Evolutionary conservation across 2,329 filamentous ascomycete species (phyloP).

Genomic region (Alternaria sp.): DNA sequence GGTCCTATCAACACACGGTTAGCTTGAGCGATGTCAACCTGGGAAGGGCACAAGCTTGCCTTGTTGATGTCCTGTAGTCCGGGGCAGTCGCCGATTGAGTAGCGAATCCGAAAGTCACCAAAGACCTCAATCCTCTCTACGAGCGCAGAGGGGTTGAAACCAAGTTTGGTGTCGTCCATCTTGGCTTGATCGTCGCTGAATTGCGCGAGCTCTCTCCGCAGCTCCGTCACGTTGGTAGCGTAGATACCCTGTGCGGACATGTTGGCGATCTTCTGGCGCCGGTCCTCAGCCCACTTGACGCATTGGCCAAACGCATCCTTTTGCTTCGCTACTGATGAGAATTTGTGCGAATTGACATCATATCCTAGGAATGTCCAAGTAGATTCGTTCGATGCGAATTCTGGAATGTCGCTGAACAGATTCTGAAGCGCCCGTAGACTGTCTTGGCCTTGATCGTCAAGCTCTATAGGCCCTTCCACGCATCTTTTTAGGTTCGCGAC

Average conservation of each 20-base stretch:
- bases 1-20: not conserved
- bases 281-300: not conserved
- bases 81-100: not conserved
- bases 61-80: not conserved
- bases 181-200: not conserved
- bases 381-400: not conserved
- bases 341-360: too few relatives aligned
- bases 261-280: not conserved
- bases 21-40: not conserved
- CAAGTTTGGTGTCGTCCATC: not conserved
- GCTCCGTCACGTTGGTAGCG: not conserved
- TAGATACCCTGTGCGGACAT: not conserved
- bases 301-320: not conserved
- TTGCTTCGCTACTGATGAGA: not conserved
- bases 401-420: not conserved
- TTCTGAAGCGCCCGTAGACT: not conserved
- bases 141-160: not conserved
- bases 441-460: not conserved
- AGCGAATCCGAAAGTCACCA: not conserved
- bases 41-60: not conserved
- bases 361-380: not conserved
- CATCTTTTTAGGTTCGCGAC: not conserved
- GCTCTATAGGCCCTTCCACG: not conserved
- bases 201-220: not conserved
- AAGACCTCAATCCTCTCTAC: not conserved